Percentiles rank a stretch among this genome's conserved stretches.
phyloP scores from a whole-genome alignment of 2,329 filamentous ascomycete genomes.

The Myriosclerotinia curreyana region DNA sequence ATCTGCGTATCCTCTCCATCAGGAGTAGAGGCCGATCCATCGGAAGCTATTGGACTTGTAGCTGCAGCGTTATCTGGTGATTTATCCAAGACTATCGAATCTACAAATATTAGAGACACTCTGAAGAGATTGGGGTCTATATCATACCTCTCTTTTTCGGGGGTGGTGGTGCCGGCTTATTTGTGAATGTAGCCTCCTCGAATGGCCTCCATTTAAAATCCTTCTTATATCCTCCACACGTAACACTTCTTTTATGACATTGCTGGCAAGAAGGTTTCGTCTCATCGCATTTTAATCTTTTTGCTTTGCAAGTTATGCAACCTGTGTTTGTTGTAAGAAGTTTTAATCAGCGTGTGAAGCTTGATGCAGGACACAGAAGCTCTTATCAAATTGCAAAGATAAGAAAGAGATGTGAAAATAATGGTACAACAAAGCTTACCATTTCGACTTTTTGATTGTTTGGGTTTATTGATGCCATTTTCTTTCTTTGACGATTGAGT shows the following conservation, averaged over 20 bases:
- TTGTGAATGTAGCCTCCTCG: slow-evolving; percentile 57
- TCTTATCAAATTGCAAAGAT: slow-evolving; percentile 34
- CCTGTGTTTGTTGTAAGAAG: slow-evolving; percentile 45
- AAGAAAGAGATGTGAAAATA: slow-evolving; percentile 30
- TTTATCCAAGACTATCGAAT: slow-evolving; percentile 30
- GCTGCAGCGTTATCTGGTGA: slow-evolving; percentile 25
- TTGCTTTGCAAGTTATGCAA: slow-evolving; percentile 70
- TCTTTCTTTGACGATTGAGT: slow-evolving; percentile 36
- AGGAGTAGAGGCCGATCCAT: slow-evolving; percentile 33
- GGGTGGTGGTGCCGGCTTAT: slow-evolving; percentile 39
- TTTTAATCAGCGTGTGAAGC: slow-evolving; percentile 23
- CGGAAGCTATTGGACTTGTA: slow-evolving; percentile 31
- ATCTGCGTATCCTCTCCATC: slow-evolving; percentile 32
- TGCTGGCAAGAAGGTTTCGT: slow-evolving; percentile 66
- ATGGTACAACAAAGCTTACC: slow-evolving; percentile 49
- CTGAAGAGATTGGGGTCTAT: not conserved
- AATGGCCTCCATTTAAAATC: slow-evolving; percentile 74
- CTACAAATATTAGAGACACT: slow-evolving; percentile 29
- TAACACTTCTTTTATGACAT: slow-evolving; percentile 61
- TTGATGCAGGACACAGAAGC: slow-evolving; percentile 14
- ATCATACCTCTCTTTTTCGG: slow-evolving; percentile 34
- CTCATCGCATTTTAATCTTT: slow-evolving; percentile 72
- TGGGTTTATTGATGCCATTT: slow-evolving; percentile 54
- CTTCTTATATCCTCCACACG: slow-evolving; percentile 70
- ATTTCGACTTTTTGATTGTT: slow-evolving; percentile 73